Conservation (phyloP, 495 filamentous ascomycete genomes). For the Penicilliopsis zonata region DNA sequence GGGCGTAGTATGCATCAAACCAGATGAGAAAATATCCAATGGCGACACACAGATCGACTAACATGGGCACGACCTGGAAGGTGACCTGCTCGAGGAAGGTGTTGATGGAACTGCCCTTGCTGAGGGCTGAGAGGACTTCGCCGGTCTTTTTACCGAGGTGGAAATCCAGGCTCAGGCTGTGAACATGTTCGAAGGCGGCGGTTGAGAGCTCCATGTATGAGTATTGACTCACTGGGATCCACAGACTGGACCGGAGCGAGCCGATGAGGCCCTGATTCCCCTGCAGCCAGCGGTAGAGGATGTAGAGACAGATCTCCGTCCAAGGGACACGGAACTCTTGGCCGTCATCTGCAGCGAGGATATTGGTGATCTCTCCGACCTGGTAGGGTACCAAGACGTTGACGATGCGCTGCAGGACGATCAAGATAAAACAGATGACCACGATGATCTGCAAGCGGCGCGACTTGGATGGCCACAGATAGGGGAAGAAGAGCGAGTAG, state of each 20-base stretch:
- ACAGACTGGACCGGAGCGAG: conserved; percentile 67
- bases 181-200: conserved; percentile 93
- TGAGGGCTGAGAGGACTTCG: conserved; percentile 86
- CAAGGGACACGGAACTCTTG: conserved; percentile 45
- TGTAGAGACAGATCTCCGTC: conserved; percentile 62
- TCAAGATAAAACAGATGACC: conserved; percentile 65
- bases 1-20: conserved; percentile 85
- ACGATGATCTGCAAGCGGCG: conserved; percentile 59
- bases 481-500: conserved; percentile 85
- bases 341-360: conserved; percentile 42
- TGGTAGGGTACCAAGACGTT: conserved; percentile 74
- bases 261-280: conserved; percentile 79
- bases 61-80: conserved; percentile 90
- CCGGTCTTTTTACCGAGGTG: conserved; percentile 95
- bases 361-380: conserved; percentile 59
- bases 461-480: conserved; percentile 81
- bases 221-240: conserved; percentile 94
- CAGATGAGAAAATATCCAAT: conserved; percentile 70
- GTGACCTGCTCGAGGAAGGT: conserved; percentile 92
- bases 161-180: conserved; percentile 88
- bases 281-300: conserved; percentile 74
- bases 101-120: conserved; percentile 93
- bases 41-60: conserved; percentile 79
- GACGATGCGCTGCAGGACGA: conserved; percentile 63
- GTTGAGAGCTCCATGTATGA: conserved; percentile 91